Conservation (phyloP, 768 basidiomycete genomes). For the Psilocybe subaeruginosa region DNA sequence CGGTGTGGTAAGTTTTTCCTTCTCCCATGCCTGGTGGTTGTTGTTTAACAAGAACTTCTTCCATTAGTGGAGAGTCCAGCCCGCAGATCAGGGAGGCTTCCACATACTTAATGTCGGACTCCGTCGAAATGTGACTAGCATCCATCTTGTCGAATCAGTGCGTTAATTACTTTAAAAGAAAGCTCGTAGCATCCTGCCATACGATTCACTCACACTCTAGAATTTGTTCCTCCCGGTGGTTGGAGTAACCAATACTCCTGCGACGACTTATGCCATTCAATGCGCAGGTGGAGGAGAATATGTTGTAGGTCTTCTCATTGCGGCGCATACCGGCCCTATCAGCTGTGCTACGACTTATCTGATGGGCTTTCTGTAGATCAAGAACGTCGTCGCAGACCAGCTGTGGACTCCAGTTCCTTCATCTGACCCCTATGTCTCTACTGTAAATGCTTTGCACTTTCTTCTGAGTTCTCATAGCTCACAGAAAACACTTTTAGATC, state of each 20-base stretch:
- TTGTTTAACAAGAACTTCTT: background rate
- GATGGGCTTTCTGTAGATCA: background rate
- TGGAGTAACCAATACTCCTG: slow-evolving; percentile 2
- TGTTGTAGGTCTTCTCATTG: slow-evolving; percentile 2
- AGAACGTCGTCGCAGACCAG: slow-evolving; percentile 10
- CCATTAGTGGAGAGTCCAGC: slow-evolving; percentile 2
- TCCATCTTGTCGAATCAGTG: slow-evolving; percentile 12
- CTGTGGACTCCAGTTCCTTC: slow-evolving; percentile 9
- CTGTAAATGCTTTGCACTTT: background rate
- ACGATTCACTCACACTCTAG: background rate
- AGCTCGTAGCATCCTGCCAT: too few species aligned
- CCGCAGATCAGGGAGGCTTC: slow-evolving; percentile 13
- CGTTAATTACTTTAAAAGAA: background rate
- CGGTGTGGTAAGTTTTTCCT: slow-evolving; percentile 1
- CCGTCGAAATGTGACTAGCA: slow-evolving; percentile 7
- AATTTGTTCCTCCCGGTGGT: slow-evolving; percentile 12
- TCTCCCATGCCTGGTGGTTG: background rate
- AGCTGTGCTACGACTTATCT: background rate
- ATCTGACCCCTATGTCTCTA: slow-evolving; percentile 1
- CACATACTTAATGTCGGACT: slow-evolving; percentile 11
- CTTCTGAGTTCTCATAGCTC: background rate
- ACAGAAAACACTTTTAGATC: background rate
- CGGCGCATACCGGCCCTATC: too few species aligned
- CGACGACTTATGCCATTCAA: slow-evolving; percentile 10
- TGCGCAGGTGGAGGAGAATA: slow-evolving; percentile 15